Evolutionary conservation across 352 stramenopile species (phyloP).

Genomic region (Phytopythium delawarense): DNA sequence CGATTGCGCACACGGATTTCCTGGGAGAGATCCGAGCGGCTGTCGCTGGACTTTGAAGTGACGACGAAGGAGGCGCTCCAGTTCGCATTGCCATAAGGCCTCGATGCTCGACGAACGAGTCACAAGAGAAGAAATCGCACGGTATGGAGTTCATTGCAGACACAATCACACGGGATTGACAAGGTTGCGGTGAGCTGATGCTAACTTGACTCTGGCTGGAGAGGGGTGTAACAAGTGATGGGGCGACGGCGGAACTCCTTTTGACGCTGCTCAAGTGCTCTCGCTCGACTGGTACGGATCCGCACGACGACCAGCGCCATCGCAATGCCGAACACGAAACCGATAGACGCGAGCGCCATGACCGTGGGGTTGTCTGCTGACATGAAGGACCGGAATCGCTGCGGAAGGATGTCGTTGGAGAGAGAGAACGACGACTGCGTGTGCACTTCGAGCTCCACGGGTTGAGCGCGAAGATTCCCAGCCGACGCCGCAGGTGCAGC

Average conservation of each 20-base stretch:
- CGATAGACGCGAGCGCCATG: neutral
- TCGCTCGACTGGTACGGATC: neutral
- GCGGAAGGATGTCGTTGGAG: neutral
- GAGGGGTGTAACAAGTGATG: neutral
- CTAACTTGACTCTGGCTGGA: neutral
- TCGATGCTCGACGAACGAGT: neutral
- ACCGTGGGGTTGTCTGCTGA: neutral
- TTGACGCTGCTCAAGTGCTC: neutral
- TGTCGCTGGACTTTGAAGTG: slow-evolving; percentile 29
- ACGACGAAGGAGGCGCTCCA: neutral
- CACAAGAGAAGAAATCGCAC: neutral
- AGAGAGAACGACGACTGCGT: neutral
- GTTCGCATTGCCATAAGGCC: neutral
- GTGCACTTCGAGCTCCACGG: neutral
- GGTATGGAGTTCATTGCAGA: neutral
- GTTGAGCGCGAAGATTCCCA: neutral
- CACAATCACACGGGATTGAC: neutral
- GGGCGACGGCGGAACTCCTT: neutral
- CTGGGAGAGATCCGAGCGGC: slow-evolving; percentile 39
- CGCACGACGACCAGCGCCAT: neutral
- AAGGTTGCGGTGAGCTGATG: neutral
- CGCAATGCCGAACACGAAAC: neutral
- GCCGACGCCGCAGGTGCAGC: neutral
- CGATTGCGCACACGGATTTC: slow-evolving; percentile 24
- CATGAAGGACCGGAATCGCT: neutral